These are phyloP conservation scores for Solanum etuberosum DNA, from an alignment of 257 asterid species.

Conservation along the genomic window DNA sequence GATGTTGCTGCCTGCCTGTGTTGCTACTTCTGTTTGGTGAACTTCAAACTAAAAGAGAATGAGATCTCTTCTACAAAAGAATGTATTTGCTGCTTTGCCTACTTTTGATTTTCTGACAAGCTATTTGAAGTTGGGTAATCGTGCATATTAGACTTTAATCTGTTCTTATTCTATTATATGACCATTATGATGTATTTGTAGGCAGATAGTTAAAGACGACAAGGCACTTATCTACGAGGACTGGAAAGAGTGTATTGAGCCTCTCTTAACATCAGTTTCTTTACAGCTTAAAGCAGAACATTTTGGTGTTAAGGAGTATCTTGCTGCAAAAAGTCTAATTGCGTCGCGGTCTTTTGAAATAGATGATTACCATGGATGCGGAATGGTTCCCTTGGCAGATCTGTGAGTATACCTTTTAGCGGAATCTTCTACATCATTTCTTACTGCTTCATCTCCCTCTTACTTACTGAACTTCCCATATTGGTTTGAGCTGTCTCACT, in stretches of 20 bases:
- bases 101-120: neutral
- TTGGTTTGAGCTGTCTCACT: neutral
- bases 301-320: conserved; percentile 55
- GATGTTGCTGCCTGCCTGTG: neutral
- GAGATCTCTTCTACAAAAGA: neutral
- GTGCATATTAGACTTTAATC: neutral
- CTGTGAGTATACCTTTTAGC: conserved; percentile 44
- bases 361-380: conserved; percentile 73
- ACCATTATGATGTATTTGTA: conserved; percentile 14
- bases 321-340: conserved; percentile 73
- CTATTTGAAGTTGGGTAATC: neutral
- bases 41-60: neutral
- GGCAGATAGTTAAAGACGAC: conserved; percentile 80
- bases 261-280: conserved; percentile 34
- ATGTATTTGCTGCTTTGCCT: neutral
- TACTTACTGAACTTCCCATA: neutral
- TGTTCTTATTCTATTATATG: neutral
- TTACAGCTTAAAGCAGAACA: conserved; percentile 35
- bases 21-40: neutral
- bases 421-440: neutral
- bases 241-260: conserved; percentile 77
- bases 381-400: conserved; percentile 98
- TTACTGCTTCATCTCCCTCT: neutral
- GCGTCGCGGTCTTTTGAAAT: conserved; percentile 77
- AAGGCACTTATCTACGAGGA: conserved; percentile 56